phyloP scores from a whole-genome alignment of 163 green algal genomes.

The Scenedesmus sp. region DNA sequence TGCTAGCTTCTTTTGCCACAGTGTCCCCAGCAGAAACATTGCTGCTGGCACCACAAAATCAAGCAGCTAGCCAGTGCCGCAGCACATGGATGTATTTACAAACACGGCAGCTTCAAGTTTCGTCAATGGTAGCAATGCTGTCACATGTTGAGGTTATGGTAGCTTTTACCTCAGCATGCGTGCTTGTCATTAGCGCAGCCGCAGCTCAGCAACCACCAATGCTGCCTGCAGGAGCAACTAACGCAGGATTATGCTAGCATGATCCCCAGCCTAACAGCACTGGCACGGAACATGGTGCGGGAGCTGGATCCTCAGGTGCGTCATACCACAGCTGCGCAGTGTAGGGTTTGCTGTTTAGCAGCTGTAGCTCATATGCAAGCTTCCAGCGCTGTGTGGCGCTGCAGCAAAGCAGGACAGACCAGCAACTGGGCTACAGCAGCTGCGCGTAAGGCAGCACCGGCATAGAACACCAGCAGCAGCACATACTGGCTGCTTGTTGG shows the following conservation, averaged over 20 bases:
- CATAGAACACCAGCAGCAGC: not conserved
- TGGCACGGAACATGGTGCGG: conserved; percentile 82
- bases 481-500: not conserved
- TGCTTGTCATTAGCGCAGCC: not conserved
- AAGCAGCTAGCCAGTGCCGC: not conserved
- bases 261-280: conserved; percentile 77
- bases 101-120: not conserved
- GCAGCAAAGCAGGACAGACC: not conserved
- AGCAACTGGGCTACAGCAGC: not conserved
- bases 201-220: not conserved
- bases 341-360: not conserved
- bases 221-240: conserved; percentile 73
- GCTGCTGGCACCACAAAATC: not conserved
- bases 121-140: conserved; percentile 5
- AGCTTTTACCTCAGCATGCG: not conserved
- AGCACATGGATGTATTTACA: not conserved
- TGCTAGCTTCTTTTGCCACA: not conserved
- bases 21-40: not conserved
- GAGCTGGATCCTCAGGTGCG: conserved; percentile 88
- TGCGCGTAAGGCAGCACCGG: not conserved
- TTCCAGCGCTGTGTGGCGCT: not conserved
- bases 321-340: not conserved
- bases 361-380: not conserved
- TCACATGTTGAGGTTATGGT: not conserved
- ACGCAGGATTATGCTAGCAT: conserved; percentile 78